phyloP scores from a whole-genome alignment of 2,329 filamentous ascomycete genomes.

The Calonectria hongkongensis region DNA sequence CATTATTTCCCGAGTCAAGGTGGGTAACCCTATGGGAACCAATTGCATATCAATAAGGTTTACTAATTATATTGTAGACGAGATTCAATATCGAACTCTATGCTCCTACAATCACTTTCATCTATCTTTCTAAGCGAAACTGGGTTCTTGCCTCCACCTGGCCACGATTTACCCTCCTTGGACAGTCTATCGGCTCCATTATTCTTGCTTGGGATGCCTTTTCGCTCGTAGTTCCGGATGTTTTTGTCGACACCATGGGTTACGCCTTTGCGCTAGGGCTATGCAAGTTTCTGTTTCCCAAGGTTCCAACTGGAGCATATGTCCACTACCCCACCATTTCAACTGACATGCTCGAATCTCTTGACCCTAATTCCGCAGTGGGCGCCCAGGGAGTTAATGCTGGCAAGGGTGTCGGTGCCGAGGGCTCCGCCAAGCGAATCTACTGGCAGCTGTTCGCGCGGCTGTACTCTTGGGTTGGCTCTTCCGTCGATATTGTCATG shows the following conservation, averaged over 20 bases:
- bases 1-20: constrained; percentile 86
- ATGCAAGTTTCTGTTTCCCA: constrained; percentile 86
- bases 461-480: constrained; percentile 88
- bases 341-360: constrained; percentile 94
- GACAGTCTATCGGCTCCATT: constrained; percentile 94
- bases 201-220: constrained; percentile 94
- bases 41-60: not conserved
- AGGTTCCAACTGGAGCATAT: constrained; percentile 91
- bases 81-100: constrained; percentile 96
- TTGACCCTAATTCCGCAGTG: constrained; percentile 77
- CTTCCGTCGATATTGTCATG: constrained; percentile 94
- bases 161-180: constrained; percentile 93
- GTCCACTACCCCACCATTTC: constrained; percentile 99
- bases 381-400: constrained; percentile 86
- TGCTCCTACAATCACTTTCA: constrained; percentile 87
- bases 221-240: constrained; percentile 90
- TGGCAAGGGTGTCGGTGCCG: constrained; percentile 83
- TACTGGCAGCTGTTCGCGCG: constrained; percentile 93
- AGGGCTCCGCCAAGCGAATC: constrained; percentile 81
- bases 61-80: constrained; percentile 67
- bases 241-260: constrained; percentile 98
- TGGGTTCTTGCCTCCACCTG: constrained; percentile 92
- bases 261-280: constrained; percentile 94
- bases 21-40: constrained; percentile 57
- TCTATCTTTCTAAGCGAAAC: constrained; percentile 91